Evolutionary conservation across 768 basidiomycete species (phyloP).

Genomic region (Hirschioporus abietinus): DNA sequence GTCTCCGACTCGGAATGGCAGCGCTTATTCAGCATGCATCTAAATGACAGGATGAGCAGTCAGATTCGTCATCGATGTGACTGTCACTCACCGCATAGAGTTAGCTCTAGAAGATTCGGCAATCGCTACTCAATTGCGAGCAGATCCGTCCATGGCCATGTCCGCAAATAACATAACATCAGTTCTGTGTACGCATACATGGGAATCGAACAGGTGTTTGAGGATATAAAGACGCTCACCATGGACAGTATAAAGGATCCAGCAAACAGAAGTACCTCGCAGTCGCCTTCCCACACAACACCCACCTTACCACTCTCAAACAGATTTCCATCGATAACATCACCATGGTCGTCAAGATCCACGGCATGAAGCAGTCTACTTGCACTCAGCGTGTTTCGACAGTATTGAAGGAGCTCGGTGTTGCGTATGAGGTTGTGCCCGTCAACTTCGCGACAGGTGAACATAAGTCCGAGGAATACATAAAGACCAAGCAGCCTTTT

Average conservation of each 20-base stretch:
- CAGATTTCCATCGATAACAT: background rate
- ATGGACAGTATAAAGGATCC: background rate
- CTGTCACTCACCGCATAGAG: background rate
- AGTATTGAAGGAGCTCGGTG: conserved; percentile 48
- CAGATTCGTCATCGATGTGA: too few relatives aligned
- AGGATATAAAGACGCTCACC: background rate
- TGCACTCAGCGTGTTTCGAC: conserved; percentile 48
- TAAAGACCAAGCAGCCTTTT: conserved; percentile 51
- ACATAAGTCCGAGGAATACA: conserved; percentile 41
- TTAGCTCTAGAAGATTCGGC: background rate
- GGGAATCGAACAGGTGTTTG: background rate
- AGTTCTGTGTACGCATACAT: background rate
- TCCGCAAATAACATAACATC: background rate
- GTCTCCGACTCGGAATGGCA: background rate
- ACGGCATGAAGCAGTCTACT: conserved; percentile 33
- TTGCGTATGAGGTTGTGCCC: conserved; percentile 46
- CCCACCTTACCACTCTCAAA: background rate
- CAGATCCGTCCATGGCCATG: background rate
- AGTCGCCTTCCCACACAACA: background rate
- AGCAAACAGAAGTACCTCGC: background rate
- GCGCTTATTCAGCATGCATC: background rate
- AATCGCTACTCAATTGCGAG: too few relatives aligned
- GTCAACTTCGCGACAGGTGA: conserved; percentile 39
- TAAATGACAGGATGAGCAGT: background rate
- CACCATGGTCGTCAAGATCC: conserved; percentile 33